Conservation (phyloP, 257 asterid genomes). For the Solanum paucissectum region DNA sequence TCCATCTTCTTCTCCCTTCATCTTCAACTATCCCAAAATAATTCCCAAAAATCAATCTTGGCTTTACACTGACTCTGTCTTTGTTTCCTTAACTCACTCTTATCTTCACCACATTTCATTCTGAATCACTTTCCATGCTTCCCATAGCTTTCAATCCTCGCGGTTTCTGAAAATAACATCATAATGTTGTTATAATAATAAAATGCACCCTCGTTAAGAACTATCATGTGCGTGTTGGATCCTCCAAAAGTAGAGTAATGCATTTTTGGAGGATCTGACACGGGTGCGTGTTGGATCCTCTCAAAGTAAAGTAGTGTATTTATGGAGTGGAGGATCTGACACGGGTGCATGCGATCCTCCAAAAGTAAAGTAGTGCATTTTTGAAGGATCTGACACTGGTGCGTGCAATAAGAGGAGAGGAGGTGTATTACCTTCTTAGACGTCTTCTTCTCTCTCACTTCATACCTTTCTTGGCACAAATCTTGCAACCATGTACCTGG, state of each 20-base stretch:
- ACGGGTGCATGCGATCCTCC: background rate
- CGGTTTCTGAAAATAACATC: conserved; percentile 15
- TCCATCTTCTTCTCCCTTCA: background rate
- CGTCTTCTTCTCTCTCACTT: conserved; percentile 46
- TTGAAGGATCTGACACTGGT: background rate
- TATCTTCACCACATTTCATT: conserved; percentile 1
- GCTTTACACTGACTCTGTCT: background rate
- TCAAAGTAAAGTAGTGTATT: background rate
- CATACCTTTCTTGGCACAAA: conserved; percentile 40
- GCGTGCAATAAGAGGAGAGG: background rate
- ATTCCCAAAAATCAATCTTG: background rate
- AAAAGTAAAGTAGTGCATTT: background rate
- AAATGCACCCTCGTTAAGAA: background rate
- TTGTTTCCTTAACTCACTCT: background rate
- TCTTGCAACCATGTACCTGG: conserved; percentile 46
- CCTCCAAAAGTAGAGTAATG: background rate
- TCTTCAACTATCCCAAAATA: background rate
- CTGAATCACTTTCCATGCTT: conserved; percentile 29
- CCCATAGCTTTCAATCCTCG: conserved; percentile 38
- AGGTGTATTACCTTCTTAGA: conserved; percentile 22
- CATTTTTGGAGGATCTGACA: background rate
- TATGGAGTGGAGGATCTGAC: background rate
- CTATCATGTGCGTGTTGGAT: background rate
- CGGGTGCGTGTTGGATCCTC: background rate
- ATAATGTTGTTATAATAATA: background rate